phyloP scores from a whole-genome alignment of 176 grass and related monocot species.

The Thinopyrum elongatum region DNA sequence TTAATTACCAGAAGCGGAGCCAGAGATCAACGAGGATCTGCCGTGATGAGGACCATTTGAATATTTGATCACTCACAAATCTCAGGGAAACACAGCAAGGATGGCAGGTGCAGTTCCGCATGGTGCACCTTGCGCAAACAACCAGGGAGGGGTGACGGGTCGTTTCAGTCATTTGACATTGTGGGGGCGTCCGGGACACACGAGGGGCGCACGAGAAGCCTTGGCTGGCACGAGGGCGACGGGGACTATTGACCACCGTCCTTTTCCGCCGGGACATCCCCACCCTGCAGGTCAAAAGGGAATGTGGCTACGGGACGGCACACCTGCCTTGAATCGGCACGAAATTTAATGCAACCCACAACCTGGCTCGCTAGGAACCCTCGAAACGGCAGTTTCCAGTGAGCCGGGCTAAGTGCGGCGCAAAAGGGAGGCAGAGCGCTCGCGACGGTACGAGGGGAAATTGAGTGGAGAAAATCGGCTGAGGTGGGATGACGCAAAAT shows the following conservation, averaged over 20 bases:
- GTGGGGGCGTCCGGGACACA: neutral
- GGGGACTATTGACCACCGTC: slow-evolving; percentile 27
- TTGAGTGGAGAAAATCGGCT: no score
- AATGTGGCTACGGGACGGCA: neutral
- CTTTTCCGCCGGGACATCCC: neutral
- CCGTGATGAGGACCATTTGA: neutral
- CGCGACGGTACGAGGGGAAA: no score
- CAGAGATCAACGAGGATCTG: neutral
- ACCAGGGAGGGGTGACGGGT: neutral
- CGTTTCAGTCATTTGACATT: neutral
- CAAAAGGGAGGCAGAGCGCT: no score
- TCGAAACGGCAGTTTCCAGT: no score
- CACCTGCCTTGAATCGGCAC: no score
- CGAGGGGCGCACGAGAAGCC: neutral
- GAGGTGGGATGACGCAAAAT: no score
- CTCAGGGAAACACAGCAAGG: neutral
- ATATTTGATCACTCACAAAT: neutral
- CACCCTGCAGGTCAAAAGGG: slow-evolving; percentile 40
- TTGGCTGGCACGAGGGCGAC: neutral
- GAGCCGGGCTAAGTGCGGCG: no score
- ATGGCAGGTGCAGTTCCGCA: neutral
- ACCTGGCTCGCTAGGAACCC: no score
- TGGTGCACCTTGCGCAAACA: neutral
- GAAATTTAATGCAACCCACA: no score
- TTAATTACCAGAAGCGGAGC: neutral